Percentiles rank a stretch among this genome's conserved stretches.
These are phyloP conservation scores for Nepenthes mirabilis DNA, from an alignment of 148 eudicot species.

Conservation along the genomic window DNA sequence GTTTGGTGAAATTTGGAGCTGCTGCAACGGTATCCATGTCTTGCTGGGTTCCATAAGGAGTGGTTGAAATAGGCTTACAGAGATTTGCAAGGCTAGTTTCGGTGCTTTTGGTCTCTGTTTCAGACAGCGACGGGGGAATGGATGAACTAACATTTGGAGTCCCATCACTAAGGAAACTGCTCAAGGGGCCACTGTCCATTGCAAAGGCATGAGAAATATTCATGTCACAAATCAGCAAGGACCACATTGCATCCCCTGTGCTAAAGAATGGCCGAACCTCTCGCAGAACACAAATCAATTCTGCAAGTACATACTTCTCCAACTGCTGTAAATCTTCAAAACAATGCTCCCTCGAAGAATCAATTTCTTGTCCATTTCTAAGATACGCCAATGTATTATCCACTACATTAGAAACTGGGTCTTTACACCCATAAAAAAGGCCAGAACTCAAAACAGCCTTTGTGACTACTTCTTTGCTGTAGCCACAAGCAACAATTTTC, in stretches of 20 bases:
- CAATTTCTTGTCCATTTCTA: constrained; percentile 42
- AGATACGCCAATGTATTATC: constrained; percentile 66
- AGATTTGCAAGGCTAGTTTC: constrained; percentile 26
- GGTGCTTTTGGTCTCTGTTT: constrained; percentile 26
- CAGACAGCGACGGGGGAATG: constrained; percentile 21
- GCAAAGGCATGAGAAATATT: constrained; percentile 89
- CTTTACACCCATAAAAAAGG: constrained; percentile 70
- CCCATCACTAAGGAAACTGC: constrained; percentile 21
- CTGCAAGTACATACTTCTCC: constrained; percentile 65
- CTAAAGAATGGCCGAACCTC: constrained; percentile 78
- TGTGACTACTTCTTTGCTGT: constrained; percentile 55
- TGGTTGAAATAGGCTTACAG: constrained; percentile 20
- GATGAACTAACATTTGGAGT: constrained; percentile 24
- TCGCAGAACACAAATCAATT: constrained; percentile 62
- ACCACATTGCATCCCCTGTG: constrained; percentile 97
- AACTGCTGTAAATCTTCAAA: constrained; percentile 72
- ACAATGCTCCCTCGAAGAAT: constrained; percentile 34
- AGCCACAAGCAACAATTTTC: constrained; percentile 55
- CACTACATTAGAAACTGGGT: constrained; percentile 63
- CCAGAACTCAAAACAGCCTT: constrained; percentile 75
- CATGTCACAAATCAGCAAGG: constrained; percentile 81
- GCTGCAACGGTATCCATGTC: constrained; percentile 16
- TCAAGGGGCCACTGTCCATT: constrained; percentile 47
- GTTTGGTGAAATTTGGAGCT: constrained; percentile 26
- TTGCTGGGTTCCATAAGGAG: constrained; percentile 17